Evolutionary conservation across 768 basidiomycete species (phyloP), one percentile per base, ranked within the genome.

Genomic region (Hirschioporus abietinus): DNA sequence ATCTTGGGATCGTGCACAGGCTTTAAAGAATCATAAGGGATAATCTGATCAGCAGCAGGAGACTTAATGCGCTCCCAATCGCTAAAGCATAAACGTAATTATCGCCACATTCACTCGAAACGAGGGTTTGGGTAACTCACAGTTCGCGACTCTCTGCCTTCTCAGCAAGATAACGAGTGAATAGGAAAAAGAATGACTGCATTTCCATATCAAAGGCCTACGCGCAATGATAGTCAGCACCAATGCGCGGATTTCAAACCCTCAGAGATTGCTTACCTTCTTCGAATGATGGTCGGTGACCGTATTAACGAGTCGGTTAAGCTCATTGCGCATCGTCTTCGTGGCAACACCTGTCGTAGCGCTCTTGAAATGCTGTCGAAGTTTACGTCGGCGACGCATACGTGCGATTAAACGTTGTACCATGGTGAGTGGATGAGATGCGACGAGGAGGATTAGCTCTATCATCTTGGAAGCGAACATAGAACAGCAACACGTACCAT

Each of bases 181-280:
- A 96, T 72, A 98, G 91, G 72, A 89, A 88, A 85, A 95, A 95
- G 84, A 97, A 98, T 67, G 90, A 88, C 77, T 94, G 90, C 95
- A 98, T 96, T 81, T 99, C 95, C 58, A 88, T 89, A 79, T 94
- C 91, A 80, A 98, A 97, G 15, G 89, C 87, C 92, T 94, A 72
- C 25, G 64, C 10, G 34, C 30, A 30, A n/a, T 18, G 34, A 52
- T 10, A 0, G 20, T 57, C 26, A 58, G 35, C 27, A 81, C 78
- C 73, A 83, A 81, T 52, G 20, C 20, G 12, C 35, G 15, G 12
- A 15, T 52, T 20, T 52, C 42, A 52, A 61, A 23, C 52, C 74
- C 81, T 81, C 69, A 67, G 64, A 72, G 71, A 66, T 42, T 27
- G 62, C 65, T 65, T 42, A 88, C 91, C 83, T 88, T 90, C 74